phyloP scores from a whole-genome alignment of 768 basidiomycete species.

The Leucocoprinus birnbaumii region DNA sequence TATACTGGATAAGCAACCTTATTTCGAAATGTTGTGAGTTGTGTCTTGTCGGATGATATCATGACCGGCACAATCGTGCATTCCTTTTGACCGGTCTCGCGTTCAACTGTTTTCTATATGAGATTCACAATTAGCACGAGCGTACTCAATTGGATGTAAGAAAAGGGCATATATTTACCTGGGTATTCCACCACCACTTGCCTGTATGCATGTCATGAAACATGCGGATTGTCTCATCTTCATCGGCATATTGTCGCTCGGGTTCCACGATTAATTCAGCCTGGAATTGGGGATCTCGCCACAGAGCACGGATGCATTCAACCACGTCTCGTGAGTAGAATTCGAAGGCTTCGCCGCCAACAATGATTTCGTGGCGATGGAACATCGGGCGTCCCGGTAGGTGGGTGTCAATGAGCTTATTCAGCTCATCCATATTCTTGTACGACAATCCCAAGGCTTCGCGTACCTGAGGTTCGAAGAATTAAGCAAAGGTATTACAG shows the following conservation, averaged over 20 bases:
- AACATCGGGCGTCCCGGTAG: too few species aligned
- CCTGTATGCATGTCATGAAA: slow-evolving; percentile 46
- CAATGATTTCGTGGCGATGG: too few species aligned
- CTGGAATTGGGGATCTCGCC: background rate
- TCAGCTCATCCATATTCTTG: too few species aligned
- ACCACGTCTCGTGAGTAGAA: background rate
- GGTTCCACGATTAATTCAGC: slow-evolving; percentile 9
- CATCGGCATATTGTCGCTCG: slow-evolving; percentile 33
- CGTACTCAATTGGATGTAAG: background rate
- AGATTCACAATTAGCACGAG: background rate
- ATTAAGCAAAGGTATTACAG: background rate
- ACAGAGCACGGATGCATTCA: background rate
- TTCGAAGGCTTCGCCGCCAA: too few species aligned
- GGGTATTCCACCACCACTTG: slow-evolving; percentile 49
- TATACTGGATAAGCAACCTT: slow-evolving; percentile 46
- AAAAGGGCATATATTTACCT: slow-evolving; percentile 29
- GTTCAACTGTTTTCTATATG: slow-evolving; percentile 20
- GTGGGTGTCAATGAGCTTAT: too few species aligned
- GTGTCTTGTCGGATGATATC: slow-evolving; percentile 45
- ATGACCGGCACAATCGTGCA: slow-evolving; percentile 42
- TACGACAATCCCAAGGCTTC: too few species aligned
- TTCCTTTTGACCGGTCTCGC: too few species aligned
- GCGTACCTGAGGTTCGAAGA: too few species aligned
- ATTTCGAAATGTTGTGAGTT: slow-evolving; percentile 35
- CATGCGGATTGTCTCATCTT: slow-evolving; percentile 19